A percentile compares a stretch with the other conserved stretches of the same genome.
These are phyloP conservation scores for Candida suzukii DNA, from an alignment of 805 yeast species.

Conservation along the genomic window DNA sequence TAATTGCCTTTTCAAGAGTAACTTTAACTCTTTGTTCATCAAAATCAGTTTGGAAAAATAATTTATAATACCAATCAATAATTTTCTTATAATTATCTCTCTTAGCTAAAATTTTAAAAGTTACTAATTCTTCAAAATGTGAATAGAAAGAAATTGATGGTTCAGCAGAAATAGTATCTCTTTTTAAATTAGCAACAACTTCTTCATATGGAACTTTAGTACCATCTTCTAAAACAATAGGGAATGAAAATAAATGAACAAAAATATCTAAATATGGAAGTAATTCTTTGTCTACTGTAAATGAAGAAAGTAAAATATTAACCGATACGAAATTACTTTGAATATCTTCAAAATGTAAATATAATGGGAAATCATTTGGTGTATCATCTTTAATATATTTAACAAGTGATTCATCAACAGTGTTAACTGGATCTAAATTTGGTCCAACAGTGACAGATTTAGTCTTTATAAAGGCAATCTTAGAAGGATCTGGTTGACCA, in stretches of 20 bases:
- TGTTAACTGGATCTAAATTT: conserved; percentile 29
- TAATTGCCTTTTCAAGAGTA: conserved; percentile 53
- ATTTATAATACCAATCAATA: conserved; percentile 67
- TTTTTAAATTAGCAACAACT: conserved; percentile 66
- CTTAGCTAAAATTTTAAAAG: conserved; percentile 55
- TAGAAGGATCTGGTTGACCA: conserved; percentile 66
- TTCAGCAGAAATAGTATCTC: conserved; percentile 59
- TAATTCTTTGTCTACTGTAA: conserved; percentile 49
- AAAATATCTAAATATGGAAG: conserved; percentile 62
- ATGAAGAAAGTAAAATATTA: conserved; percentile 52
- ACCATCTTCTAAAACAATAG: conserved; percentile 54
- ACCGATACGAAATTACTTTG: conserved; percentile 74
- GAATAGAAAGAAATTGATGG: conserved; percentile 53
- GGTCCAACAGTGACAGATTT: conserved; percentile 54
- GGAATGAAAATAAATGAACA: conserved; percentile 58
- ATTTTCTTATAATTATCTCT: conserved; percentile 57
- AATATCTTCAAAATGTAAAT: conserved; percentile 71
- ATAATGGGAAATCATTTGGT: conserved; percentile 53
- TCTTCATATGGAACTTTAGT: conserved; percentile 56
- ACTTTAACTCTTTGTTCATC: conserved; percentile 68
- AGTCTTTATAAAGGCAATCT: conserved; percentile 66
- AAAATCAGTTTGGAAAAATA: conserved; percentile 59
- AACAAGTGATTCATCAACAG: conserved; percentile 15
- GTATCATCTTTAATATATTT: conserved; percentile 16
- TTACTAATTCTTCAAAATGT: conserved; percentile 59